phyloP scores from a whole-genome alignment of 202 grass and related monocot genomes.

The Digitaria exilis region DNA sequence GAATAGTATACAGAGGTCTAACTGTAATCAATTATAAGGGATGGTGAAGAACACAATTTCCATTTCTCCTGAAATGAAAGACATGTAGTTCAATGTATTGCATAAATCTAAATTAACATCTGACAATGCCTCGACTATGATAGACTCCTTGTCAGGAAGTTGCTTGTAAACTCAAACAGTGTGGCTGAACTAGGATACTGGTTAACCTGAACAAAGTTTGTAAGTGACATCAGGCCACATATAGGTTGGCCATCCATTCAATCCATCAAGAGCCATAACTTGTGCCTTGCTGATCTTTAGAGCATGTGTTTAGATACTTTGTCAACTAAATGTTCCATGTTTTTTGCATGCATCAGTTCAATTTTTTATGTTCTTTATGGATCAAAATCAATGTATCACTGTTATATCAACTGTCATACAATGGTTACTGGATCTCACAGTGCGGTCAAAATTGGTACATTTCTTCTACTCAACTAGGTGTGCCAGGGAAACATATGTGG shows the following conservation, averaged over 20 bases:
- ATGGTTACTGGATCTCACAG: neutral
- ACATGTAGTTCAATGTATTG: neutral
- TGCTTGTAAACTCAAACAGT: constrained; percentile 26
- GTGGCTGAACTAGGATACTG: neutral
- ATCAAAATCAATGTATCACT: neutral
- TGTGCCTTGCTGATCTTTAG: neutral
- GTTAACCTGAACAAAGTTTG: neutral
- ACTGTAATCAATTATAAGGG: constrained; percentile 19
- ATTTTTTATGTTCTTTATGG: neutral
- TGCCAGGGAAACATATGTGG: neutral
- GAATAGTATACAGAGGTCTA: constrained; percentile 5
- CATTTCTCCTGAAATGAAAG: constrained; percentile 20
- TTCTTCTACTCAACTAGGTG: neutral
- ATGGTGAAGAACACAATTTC: neutral
- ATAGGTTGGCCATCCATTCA: neutral
- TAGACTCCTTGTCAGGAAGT: neutral
- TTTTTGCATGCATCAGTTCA: neutral
- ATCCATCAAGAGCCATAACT: neutral
- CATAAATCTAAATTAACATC: constrained; percentile 10
- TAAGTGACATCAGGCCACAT: neutral
- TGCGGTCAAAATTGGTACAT: neutral
- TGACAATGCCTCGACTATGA: neutral
- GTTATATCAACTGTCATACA: neutral
- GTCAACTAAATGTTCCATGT: neutral
- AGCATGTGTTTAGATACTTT: constrained; percentile 17